Evolutionary conservation across 2,329 filamentous ascomycete genomes (phyloP).

Genomic region (Xylaria sp.): DNA sequence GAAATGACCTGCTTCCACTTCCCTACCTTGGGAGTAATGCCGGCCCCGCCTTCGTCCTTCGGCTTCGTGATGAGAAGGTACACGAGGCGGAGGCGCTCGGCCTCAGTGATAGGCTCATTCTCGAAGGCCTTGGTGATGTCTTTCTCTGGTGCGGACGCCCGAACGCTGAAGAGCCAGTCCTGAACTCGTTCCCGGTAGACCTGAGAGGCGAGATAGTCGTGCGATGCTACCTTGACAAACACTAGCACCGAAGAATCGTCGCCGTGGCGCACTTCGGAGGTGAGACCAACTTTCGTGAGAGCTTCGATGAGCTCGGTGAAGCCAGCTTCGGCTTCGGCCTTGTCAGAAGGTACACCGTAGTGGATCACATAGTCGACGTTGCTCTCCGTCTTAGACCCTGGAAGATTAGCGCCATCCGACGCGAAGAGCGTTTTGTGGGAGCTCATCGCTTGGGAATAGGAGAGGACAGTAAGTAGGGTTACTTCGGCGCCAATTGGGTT

Average conservation of each 20-base stretch:
- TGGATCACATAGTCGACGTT: conserved; percentile 90
- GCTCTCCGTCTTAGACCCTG: conserved; percentile 48
- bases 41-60: conserved; percentile 79
- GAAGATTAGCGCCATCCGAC: conserved; percentile 44
- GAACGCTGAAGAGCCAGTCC: conserved; percentile 93
- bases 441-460: conserved; percentile 42
- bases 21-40: conserved; percentile 75
- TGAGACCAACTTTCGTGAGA: conserved; percentile 81
- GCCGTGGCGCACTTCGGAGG: conserved; percentile 87
- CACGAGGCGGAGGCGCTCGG: conserved; percentile 87
- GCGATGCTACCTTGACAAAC: conserved; percentile 83
- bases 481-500: background rate
- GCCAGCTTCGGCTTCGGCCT: conserved; percentile 74
- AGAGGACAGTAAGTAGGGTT: background rate
- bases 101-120: conserved; percentile 82
- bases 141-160: conserved; percentile 78
- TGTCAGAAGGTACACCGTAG: conserved; percentile 76
- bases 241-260: conserved; percentile 80
- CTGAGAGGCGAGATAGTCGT: conserved; percentile 79
- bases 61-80: conserved; percentile 85
- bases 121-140: conserved; percentile 76
- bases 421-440: conserved; percentile 44
- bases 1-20: conserved; percentile 79
- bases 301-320: conserved; percentile 83
- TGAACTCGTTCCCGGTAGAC: conserved; percentile 88